phyloP scores from a whole-genome alignment of 257 asterid genomes.

The Avicennia marina region DNA sequence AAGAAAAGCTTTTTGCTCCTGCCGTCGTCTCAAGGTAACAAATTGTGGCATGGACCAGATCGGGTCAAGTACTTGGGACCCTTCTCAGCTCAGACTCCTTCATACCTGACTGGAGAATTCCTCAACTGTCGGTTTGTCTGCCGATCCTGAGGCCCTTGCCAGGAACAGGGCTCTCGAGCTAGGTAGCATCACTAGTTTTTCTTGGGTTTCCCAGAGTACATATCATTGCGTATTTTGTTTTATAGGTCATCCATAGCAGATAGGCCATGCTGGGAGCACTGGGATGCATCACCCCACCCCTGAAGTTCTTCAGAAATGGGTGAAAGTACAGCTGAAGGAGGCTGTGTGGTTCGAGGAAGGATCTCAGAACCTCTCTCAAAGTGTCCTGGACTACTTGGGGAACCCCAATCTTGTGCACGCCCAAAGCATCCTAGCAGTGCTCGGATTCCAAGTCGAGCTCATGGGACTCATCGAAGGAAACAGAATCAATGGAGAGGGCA shows the following conservation, averaged over 20 bases:
- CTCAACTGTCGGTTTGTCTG: slow-evolving; percentile 70
- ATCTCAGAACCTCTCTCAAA: slow-evolving; percentile 38
- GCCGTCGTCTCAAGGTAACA: slow-evolving; percentile 29
- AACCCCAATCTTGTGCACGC: slow-evolving; percentile 46
- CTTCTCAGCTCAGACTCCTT: slow-evolving; percentile 73
- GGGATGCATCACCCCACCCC: slow-evolving; percentile 46
- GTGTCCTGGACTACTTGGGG: slow-evolving; percentile 46
- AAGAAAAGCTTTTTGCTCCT: not conserved
- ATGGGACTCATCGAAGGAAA: slow-evolving; percentile 48
- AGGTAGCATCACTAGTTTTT: no score
- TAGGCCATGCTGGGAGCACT: slow-evolving; percentile 60
- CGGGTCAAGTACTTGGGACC: slow-evolving; percentile 71
- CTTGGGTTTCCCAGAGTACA: no score
- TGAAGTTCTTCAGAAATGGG: slow-evolving; percentile 40
- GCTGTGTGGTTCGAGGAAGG: slow-evolving; percentile 53
- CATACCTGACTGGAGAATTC: slow-evolving; percentile 62
- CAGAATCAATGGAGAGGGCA: slow-evolving; percentile 40
- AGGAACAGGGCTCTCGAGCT: slow-evolving; percentile 73
- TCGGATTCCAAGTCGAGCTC: slow-evolving; percentile 37
- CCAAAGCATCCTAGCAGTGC: slow-evolving; percentile 40
- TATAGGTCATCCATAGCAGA: slow-evolving; percentile 39
- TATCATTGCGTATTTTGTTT: no score
- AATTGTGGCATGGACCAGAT: slow-evolving; percentile 67
- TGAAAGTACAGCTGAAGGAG: slow-evolving; percentile 33
- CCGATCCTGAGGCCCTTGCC: slow-evolving; percentile 75